Evolutionary conservation across 441 rosid species (phyloP).

Genomic region (Jatropha multifida): DNA sequence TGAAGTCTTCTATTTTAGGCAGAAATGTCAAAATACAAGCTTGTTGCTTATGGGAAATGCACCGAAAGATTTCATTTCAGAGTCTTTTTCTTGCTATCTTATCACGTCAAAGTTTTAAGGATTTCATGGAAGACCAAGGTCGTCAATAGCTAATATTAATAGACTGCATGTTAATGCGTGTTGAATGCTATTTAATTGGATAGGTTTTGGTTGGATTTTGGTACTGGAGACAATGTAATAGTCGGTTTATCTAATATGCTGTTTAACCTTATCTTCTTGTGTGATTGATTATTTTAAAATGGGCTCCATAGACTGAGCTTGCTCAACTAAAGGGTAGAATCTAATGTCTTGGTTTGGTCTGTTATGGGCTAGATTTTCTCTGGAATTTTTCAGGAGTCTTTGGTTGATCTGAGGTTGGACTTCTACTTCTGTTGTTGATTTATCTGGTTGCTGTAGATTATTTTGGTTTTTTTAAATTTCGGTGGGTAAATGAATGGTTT

Average conservation of each 20-base stretch:
- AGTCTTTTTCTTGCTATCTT: not conserved
- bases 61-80: not conserved
- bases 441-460: not conserved
- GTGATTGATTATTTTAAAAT: not conserved
- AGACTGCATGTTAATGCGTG: not conserved
- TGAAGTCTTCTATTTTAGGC: not conserved
- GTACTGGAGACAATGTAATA: not conserved
- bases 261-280: not conserved
- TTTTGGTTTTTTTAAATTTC: not conserved
- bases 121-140: not conserved
- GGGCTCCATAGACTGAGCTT: not conserved
- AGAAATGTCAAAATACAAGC: not conserved
- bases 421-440: not conserved
- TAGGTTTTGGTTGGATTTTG: not conserved
- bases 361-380: not conserved
- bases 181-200: not conserved
- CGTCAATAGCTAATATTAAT: not conserved
- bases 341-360: not conserved
- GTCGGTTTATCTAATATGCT: not conserved
- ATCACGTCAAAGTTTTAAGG: not conserved
- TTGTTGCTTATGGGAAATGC: not conserved
- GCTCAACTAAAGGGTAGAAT: not conserved
- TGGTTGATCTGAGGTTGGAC: not conserved
- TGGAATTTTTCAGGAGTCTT: not conserved
- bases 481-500: not conserved